Evolutionary conservation across 495 filamentous ascomycete species (phyloP).

Genomic region (Rhizodiscina lignyota): DNA sequence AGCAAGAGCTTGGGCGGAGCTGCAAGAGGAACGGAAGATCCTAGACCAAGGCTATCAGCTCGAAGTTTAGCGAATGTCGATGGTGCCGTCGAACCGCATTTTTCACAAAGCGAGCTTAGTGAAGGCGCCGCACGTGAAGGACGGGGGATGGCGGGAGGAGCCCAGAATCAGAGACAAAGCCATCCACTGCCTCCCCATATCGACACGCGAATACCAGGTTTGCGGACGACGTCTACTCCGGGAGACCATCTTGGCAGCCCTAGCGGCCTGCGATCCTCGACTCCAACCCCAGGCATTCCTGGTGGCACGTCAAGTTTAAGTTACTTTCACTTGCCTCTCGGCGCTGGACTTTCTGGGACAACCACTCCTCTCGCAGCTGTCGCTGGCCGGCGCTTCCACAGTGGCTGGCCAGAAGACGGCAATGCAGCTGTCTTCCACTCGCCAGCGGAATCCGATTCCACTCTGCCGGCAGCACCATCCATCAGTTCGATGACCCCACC

Average conservation of each 20-base stretch:
- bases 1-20: constrained; percentile 10
- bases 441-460: not conserved
- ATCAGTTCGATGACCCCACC: constrained; percentile 20
- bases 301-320: constrained; percentile 77
- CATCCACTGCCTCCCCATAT: constrained; percentile 5
- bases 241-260: constrained; percentile 12
- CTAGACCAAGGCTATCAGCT: constrained; percentile 1
- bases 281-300: constrained; percentile 58
- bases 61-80: constrained; percentile 1
- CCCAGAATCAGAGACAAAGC: constrained; percentile 1
- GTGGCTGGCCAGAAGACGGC: constrained; percentile 26
- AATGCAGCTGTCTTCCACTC: not conserved
- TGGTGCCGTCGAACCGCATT: too few species aligned
- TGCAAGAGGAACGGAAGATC: constrained; percentile 10
- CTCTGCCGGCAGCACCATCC: constrained; percentile 9
- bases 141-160: too few species aligned
- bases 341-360: constrained; percentile 61
- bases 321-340: constrained; percentile 79
- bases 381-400: constrained; percentile 45
- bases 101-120: not conserved
- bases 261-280: not conserved
- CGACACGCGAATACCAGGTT: constrained; percentile 10
- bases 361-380: constrained; percentile 79
- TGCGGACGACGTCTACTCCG: constrained; percentile 8
- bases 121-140: too few species aligned